Percentiles rank a stretch among this genome's conserved stretches.
These are phyloP conservation scores for Warburgia ugandensis DNA, from an alignment of 164 flowering plant species.

Conservation along the genomic window DNA sequence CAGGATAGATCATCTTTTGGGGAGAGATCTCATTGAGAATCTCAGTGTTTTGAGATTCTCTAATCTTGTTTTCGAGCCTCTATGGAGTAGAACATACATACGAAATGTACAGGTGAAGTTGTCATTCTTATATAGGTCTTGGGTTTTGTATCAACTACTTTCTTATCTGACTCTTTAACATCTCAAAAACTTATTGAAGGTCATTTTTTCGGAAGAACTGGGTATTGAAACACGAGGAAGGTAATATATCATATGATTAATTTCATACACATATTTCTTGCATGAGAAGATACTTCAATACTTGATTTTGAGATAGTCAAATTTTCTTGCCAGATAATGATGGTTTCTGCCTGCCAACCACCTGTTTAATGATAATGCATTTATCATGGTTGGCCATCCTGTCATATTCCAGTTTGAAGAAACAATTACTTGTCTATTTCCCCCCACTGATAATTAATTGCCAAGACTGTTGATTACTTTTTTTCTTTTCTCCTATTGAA, in stretches of 20 bases:
- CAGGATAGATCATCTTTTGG: slow-evolving; percentile 68
- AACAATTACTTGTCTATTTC: too few species aligned
- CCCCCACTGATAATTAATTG: too few species aligned
- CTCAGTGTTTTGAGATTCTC: slow-evolving; percentile 56
- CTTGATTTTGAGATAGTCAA: too few species aligned
- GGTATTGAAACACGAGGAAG: slow-evolving; percentile 32
- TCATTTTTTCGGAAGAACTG: slow-evolving; percentile 49
- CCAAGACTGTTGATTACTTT: too few species aligned
- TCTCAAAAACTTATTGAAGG: slow-evolving; percentile 16
- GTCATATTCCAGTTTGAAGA: too few species aligned
- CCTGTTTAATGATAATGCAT: neutral
- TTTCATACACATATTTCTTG: too few species aligned
- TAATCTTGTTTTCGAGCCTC: slow-evolving; percentile 56
- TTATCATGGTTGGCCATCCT: too few species aligned
- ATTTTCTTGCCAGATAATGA: neutral
- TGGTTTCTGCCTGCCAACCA: neutral
- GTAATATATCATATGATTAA: slow-evolving; percentile 21
- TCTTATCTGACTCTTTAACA: slow-evolving; percentile 5
- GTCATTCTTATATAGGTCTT: slow-evolving; percentile 1
- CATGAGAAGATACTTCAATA: too few species aligned
- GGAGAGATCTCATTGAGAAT: slow-evolving; percentile 53
- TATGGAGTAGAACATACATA: slow-evolving; percentile 52
- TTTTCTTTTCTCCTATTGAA: too few species aligned
- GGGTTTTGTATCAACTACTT: neutral
- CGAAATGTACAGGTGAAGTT: slow-evolving; percentile 41